A percentile compares a stretch with the other conserved stretches of the same genome.
Evolutionary conservation across 164 flowering plant species (phyloP).

Genomic region (Taxillus chinensis): DNA sequence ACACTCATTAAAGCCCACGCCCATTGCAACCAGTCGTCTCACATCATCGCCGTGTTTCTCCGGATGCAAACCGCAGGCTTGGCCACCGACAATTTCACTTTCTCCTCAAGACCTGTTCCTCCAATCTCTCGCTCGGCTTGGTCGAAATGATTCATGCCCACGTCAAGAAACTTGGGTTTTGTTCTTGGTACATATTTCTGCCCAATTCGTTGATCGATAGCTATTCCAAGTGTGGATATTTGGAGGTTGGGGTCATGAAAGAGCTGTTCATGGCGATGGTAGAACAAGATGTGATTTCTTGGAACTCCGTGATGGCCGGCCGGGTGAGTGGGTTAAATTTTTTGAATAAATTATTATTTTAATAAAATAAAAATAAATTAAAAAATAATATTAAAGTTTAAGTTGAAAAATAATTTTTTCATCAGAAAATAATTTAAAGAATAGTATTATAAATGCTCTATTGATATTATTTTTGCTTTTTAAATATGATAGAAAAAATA

Average conservation of each 20-base stretch:
- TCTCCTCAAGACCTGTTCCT: conserved; percentile 56
- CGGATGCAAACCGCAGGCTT: conserved; percentile 42
- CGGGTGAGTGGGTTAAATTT: no score
- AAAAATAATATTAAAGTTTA: no score
- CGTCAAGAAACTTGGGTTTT: conserved; percentile 49
- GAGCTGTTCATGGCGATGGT: conserved; percentile 50
- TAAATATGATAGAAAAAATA: no score
- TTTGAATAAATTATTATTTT: no score
- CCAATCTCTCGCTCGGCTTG: conserved; percentile 16
- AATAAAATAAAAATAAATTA: no score
- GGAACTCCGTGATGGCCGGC: conserved; percentile 61
- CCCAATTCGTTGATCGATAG: conserved; percentile 65
- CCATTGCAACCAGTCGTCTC: conserved; percentile 28
- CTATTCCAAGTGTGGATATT: conserved; percentile 47
- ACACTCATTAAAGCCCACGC: conserved; percentile 58
- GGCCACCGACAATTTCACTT: conserved; percentile 60
- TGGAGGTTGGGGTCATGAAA: conserved; percentile 37
- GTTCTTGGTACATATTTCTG: conserved; percentile 41
- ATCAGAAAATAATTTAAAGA: no score
- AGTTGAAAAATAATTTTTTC: no score
- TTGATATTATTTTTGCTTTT: no score
- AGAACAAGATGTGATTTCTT: conserved; percentile 51
- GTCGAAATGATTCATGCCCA: conserved; percentile 61
- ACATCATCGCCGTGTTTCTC: conserved; percentile 41
- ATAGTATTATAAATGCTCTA: no score